These are phyloP conservation scores for Nothopassalora personata DNA, from an alignment of 2,329 filamentous ascomycete species.

Conservation along the genomic window DNA sequence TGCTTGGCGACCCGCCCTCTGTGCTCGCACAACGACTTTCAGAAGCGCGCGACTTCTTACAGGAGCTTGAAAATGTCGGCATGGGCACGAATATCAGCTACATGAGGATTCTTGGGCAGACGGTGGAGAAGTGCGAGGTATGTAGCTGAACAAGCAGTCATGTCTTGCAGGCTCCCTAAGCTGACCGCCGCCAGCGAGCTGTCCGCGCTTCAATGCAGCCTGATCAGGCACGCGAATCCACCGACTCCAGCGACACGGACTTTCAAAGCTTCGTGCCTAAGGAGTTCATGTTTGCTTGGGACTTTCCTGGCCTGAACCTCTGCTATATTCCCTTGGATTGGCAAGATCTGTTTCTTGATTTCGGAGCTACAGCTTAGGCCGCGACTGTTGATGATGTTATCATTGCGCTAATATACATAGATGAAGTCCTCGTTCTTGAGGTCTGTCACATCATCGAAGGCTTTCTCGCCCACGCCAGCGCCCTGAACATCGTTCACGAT, in stretches of 20 bases:
- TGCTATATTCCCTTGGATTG: conserved; percentile 46
- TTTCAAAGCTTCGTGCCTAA: conserved; percentile 51
- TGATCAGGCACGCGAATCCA: conserved; percentile 15
- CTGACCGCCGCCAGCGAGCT: conserved; percentile 25
- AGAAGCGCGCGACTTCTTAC: conserved; percentile 41
- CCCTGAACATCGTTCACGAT: conserved; percentile 30
- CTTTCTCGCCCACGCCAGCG: conserved; percentile 40
- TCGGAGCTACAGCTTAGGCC: conserved; percentile 21
- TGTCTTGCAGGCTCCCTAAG: too few relatives aligned
- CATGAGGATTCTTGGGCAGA: conserved; percentile 45
- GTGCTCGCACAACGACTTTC: conserved; percentile 39
- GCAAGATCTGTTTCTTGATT: conserved; percentile 46
- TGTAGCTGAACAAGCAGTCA: too few relatives aligned
- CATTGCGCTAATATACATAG: conserved; percentile 45
- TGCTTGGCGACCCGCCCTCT: conserved; percentile 42
- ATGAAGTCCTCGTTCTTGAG: conserved; percentile 60
- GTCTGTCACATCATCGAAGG: conserved; percentile 57
- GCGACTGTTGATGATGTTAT: not conserved
- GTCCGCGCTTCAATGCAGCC: conserved; percentile 34
- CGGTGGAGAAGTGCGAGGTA: conserved; percentile 46
- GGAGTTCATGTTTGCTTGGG: conserved; percentile 55
- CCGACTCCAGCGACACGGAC: conserved; percentile 35
- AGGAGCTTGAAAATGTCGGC: conserved; percentile 38
- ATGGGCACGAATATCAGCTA: conserved; percentile 44
- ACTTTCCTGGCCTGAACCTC: conserved; percentile 51